Evolutionary conservation across 306 rosid species (phyloP), one percentile per base, ranked within the genome.

Genomic region (Rosa persica): DNA sequence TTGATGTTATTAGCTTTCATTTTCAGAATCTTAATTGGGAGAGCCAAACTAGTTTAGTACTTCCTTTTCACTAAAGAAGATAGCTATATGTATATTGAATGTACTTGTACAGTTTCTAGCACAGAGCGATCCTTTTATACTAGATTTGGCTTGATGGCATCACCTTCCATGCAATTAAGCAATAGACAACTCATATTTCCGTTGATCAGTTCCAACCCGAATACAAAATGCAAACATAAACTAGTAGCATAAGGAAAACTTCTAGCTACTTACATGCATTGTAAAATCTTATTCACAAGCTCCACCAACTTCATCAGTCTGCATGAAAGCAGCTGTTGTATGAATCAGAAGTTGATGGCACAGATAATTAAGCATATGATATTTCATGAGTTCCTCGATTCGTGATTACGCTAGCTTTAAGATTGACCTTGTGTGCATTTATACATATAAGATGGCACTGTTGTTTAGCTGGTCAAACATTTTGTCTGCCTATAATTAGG

Each of bases 301-400:
- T 67, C 17, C 47, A 67, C 72, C 72, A 67, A 67, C 49, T 67
- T 67, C 72, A 8, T 16, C 20, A 64, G 44, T 17, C 42, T 67
- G 48, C 49, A 67, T 67, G 71, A 38, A 38, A 39, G 5, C 25
- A 8, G n/a, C 5, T 19, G 8, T 11, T 19, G 49, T 67, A 2
- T 9, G 72, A 67, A 39, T 0, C 27, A 22, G 48, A 67, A 39
- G 30, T 40, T 39, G 17, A 67, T 67, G 27, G n/a, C 12, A 10
- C 9, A 38, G n/a, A n/a, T n/a, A n/a, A n/a, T n/a, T n/a, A n/a
- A n/a, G n/a, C n/a, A 19, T 39, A 39, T 67, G 72, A 20, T 67
- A 11, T 8, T 67, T 39, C 10, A 67, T 39, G 7, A 15, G 49
- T 67, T 67, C 48, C 48, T 46, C 8, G 22, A 67, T 67, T 67